Evolutionary conservation across 345 rosid species (phyloP).

Genomic region (Conringia planisiliqua): DNA sequence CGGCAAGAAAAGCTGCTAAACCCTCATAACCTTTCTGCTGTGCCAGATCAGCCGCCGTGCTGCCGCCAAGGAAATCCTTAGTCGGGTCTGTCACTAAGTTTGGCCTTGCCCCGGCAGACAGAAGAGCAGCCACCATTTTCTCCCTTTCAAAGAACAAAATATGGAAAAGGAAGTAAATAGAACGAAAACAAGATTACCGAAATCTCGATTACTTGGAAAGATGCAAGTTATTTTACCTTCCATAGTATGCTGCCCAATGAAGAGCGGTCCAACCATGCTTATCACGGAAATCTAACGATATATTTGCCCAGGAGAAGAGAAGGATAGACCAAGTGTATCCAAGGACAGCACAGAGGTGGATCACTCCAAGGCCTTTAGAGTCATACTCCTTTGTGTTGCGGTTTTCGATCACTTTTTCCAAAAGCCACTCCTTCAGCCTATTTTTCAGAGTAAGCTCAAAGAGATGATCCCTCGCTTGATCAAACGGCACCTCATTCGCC

Average conservation of each 20-base stretch:
- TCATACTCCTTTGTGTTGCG: slow-evolving; percentile 62
- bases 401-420: slow-evolving; percentile 71
- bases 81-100: slow-evolving; percentile 90
- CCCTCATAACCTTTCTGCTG: slow-evolving; percentile 73
- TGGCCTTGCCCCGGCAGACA: slow-evolving; percentile 91
- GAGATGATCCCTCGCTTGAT: slow-evolving; percentile 63
- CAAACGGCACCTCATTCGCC: slow-evolving; percentile 43
- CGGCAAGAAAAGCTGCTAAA: slow-evolving; percentile 87
- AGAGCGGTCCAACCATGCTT: slow-evolving; percentile 95
- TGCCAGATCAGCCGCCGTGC: slow-evolving; percentile 87
- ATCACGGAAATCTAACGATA: slow-evolving; percentile 87
- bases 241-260: slow-evolving; percentile 92
- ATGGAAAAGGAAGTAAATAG: not conserved
- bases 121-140: slow-evolving; percentile 89
- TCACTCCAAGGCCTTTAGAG: slow-evolving; percentile 75
- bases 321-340: slow-evolving; percentile 85
- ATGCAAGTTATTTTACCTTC: slow-evolving; percentile 48
- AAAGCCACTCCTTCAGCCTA: slow-evolving; percentile 78
- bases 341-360: slow-evolving; percentile 85
- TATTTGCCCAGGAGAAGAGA: slow-evolving; percentile 67
- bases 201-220: not conserved
- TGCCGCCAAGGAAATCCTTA: slow-evolving; percentile 67
- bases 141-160: slow-evolving; percentile 50
- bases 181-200: not conserved
- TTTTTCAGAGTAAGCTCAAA: slow-evolving; percentile 75